Percentiles rank a stretch among this genome's conserved stretches.
These are phyloP conservation scores for Canavalia ensiformis DNA, from an alignment of 306 rosid genomes.

Conservation along the genomic window DNA sequence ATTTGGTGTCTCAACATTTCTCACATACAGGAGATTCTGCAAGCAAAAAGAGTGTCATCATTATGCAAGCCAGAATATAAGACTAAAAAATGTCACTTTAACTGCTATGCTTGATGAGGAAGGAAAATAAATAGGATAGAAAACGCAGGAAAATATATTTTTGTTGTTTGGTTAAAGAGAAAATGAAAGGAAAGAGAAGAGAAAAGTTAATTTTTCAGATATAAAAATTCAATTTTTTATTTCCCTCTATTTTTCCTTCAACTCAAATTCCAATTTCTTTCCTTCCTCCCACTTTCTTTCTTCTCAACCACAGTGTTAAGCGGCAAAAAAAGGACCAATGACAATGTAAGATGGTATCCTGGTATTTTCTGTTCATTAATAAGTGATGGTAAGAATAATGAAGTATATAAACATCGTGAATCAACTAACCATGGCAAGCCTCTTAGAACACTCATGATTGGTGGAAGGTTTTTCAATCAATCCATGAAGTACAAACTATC, in stretches of 20 bases:
- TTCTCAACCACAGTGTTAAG: not conserved
- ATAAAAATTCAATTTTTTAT: too few relatives aligned
- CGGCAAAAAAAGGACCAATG: slow-evolving; percentile 13
- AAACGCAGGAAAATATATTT: too few relatives aligned
- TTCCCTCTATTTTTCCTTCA: too few relatives aligned
- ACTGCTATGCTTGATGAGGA: not conserved
- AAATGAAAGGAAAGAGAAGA: too few relatives aligned
- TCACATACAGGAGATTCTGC: slow-evolving; percentile 90
- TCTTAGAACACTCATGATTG: slow-evolving; percentile 30
- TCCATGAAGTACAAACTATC: slow-evolving; percentile 30
- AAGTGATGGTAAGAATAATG: slow-evolving; percentile 40
- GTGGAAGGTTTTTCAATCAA: slow-evolving; percentile 25
- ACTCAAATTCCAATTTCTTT: too few relatives aligned
- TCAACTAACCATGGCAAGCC: slow-evolving; percentile 19
- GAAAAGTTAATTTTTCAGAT: too few relatives aligned
- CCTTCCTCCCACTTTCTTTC: too few relatives aligned
- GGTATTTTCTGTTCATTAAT: slow-evolving; percentile 32
- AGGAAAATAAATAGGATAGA: too few relatives aligned
- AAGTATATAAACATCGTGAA: slow-evolving; percentile 15
- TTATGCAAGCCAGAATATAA: slow-evolving; percentile 26
- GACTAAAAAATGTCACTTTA: slow-evolving; percentile 30
- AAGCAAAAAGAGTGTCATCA: slow-evolving; percentile 49
- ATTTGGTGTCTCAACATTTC: slow-evolving; percentile 70
- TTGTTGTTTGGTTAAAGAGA: too few relatives aligned
- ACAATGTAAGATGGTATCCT: slow-evolving; percentile 1